phyloP scores from a whole-genome alignment of 2,329 filamentous ascomycete species.

The Scleromitrula shiraiana region DNA sequence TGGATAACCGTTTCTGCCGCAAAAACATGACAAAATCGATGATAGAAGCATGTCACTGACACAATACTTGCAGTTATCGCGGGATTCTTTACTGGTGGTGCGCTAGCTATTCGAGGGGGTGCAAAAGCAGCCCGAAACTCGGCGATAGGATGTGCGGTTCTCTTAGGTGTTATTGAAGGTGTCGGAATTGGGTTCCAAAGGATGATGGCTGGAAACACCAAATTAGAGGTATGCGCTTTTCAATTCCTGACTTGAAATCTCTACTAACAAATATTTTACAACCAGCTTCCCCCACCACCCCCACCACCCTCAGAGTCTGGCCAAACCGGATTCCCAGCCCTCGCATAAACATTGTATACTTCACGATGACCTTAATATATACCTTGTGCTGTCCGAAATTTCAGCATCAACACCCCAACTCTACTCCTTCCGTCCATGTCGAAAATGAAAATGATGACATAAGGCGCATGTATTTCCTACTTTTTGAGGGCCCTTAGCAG shows the following conservation, averaged over 20 bases:
- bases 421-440: slow-evolving; percentile 26
- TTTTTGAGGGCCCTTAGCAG: slow-evolving; percentile 3
- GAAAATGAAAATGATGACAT: slow-evolving; percentile 11
- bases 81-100: slow-evolving; percentile 91
- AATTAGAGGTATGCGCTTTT: slow-evolving; percentile 56
- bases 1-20: too few species aligned
- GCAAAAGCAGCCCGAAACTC: slow-evolving; percentile 88
- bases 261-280: slow-evolving; percentile 6
- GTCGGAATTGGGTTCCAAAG: slow-evolving; percentile 93
- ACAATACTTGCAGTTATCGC: slow-evolving; percentile 56
- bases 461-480: slow-evolving; percentile 16
- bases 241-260: background rate
- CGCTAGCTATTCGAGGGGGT: slow-evolving; percentile 85
- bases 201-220: slow-evolving; percentile 85
- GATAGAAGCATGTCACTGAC: slow-evolving; percentile 7
- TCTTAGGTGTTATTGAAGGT: slow-evolving; percentile 93
- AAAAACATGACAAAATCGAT: too few species aligned
- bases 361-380: background rate
- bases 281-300: slow-evolving; percentile 25
- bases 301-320: slow-evolving; percentile 27
- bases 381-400: slow-evolving; percentile 11
- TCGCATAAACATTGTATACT: slow-evolving; percentile 18
- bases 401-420: slow-evolving; percentile 21
- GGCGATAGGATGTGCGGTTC: slow-evolving; percentile 89
- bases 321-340: slow-evolving; percentile 25